Percentiles rank a stretch among this genome's conserved stretches.
phyloP scores from a whole-genome alignment of 2,329 filamentous ascomycete genomes.

The Diaporthe nobilis region DNA sequence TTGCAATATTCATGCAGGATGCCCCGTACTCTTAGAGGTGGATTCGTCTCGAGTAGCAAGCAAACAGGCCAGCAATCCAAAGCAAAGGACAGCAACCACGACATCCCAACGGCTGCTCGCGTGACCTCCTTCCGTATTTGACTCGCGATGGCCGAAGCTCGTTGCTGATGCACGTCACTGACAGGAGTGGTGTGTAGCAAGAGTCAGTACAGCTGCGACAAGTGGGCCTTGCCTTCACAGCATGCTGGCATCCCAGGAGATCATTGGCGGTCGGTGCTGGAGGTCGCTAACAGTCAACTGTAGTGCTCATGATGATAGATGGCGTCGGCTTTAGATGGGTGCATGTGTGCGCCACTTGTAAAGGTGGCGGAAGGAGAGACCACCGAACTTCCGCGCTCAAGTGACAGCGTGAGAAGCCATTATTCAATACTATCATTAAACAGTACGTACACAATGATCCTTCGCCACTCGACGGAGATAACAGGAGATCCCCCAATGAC shows the following conservation, averaged over 20 bases:
- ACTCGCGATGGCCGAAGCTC: neutral
- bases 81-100: no score
- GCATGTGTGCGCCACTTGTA: neutral
- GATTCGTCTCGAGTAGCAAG: neutral
- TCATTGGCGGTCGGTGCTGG: neutral
- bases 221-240: neutral
- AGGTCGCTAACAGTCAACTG: neutral
- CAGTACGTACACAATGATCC: neutral
- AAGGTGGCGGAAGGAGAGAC: neutral
- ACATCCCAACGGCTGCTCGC: conserved; percentile 19
- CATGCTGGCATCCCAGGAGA: neutral
- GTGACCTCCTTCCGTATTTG: conserved; percentile 35
- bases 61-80: neutral
- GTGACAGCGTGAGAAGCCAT: neutral
- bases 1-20: conserved; percentile 17
- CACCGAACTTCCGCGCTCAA: neutral
- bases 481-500: neutral
- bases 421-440: neutral
- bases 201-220: conserved; percentile 3
- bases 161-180: conserved; percentile 9
- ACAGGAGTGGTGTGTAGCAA: conserved; percentile 3
- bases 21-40: neutral
- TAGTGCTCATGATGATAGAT: neutral
- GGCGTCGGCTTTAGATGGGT: neutral
- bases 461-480: neutral